phyloP scores from a whole-genome alignment of 768 basidiomycete species.

The Rhizopogon vesiculosus region DNA sequence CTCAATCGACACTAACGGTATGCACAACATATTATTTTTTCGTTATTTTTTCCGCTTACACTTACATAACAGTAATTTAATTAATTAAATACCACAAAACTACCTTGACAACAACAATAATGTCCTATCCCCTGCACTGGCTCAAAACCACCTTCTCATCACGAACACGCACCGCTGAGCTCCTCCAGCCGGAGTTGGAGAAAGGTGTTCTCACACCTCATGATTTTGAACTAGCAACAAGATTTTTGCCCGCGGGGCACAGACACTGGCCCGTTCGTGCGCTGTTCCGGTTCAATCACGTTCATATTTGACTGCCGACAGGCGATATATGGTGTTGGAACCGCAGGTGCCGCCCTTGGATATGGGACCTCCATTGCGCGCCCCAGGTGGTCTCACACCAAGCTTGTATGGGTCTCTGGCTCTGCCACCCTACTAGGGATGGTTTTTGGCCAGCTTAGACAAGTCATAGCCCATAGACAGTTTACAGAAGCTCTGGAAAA shows the following conservation, averaged over 20 bases:
- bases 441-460: constrained; percentile 29
- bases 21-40: not conserved
- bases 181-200: constrained; percentile 27
- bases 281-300: constrained; percentile 3
- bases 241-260: constrained; percentile 49
- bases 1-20: too few relatives aligned
- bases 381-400: constrained; percentile 22
- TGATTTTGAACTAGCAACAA: constrained; percentile 53
- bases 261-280: constrained; percentile 39
- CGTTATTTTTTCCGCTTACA: not conserved
- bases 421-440: constrained; percentile 24
- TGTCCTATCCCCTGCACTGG: constrained; percentile 33
- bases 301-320: constrained; percentile 5
- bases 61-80: not conserved
- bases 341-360: constrained; percentile 18
- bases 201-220: constrained; percentile 25
- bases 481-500: constrained; percentile 27
- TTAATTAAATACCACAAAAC: not conserved
- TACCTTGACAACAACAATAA: constrained; percentile 2
- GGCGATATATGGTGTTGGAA: constrained; percentile 17
- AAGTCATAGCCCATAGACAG: constrained; percentile 22
- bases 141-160: constrained; percentile 41
- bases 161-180: constrained; percentile 26
- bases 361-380: constrained; percentile 22
- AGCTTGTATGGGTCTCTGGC: constrained; percentile 18